Evolutionary conservation across 2,329 filamentous ascomycete species (phyloP).

Genomic region (Penicillium capsulatum): DNA sequence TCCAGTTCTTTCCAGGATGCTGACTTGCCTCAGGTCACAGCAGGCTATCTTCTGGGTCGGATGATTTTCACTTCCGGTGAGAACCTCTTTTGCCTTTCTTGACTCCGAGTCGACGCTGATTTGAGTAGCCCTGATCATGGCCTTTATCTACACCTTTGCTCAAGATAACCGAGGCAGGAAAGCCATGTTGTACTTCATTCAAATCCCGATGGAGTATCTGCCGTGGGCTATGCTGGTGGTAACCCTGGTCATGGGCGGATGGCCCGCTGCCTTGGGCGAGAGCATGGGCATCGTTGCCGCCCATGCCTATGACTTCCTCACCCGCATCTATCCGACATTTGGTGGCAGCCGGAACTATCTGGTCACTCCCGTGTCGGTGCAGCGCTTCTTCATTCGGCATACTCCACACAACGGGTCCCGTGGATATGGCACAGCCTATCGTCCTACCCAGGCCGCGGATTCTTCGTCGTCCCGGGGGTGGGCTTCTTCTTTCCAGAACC

Average conservation of each 20-base stretch:
- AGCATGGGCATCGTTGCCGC: slow-evolving; percentile 78
- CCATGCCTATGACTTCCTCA: slow-evolving; percentile 86
- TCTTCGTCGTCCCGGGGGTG: slow-evolving; percentile 23
- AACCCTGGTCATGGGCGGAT: slow-evolving; percentile 65
- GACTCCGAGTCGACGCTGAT: neutral
- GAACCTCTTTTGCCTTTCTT: slow-evolving; percentile 10
- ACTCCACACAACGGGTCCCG: slow-evolving; percentile 47
- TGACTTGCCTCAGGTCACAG: slow-evolving; percentile 36
- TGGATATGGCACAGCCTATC: slow-evolving; percentile 60
- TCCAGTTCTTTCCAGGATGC: slow-evolving; percentile 16
- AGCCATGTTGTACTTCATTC: slow-evolving; percentile 75
- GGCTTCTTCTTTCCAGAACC: slow-evolving; percentile 29
- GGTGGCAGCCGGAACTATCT: slow-evolving; percentile 77
- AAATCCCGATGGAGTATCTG: slow-evolving; percentile 74
- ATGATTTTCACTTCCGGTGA: slow-evolving; percentile 38
- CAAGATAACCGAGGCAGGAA: slow-evolving; percentile 78
- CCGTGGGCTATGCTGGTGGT: slow-evolving; percentile 75
- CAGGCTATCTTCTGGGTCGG: slow-evolving; percentile 36
- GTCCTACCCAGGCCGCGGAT: slow-evolving; percentile 4
- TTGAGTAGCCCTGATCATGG: slow-evolving; percentile 63
- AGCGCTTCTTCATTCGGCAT: slow-evolving; percentile 57
- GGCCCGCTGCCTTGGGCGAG: slow-evolving; percentile 57
- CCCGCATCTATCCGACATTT: slow-evolving; percentile 81
- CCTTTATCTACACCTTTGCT: slow-evolving; percentile 76
- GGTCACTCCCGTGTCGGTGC: slow-evolving; percentile 68